Evolutionary conservation across 2,329 filamentous ascomycete species (phyloP), one percentile per base, ranked within the genome.

Genomic region (Cadophora sp.): DNA sequence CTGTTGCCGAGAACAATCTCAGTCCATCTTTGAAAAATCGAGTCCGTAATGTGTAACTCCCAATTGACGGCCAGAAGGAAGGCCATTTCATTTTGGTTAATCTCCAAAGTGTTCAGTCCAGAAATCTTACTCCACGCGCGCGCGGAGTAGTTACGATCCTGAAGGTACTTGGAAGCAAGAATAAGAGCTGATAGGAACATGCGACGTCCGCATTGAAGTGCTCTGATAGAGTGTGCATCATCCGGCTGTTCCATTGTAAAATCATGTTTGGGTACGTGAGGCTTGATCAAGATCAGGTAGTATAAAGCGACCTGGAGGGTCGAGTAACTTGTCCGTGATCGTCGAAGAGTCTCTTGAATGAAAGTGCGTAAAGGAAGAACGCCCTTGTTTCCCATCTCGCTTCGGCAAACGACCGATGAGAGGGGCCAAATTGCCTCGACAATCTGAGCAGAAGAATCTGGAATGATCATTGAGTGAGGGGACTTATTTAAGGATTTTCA

Each of bases 61-160:
- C 95, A 99, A 79, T 93, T 91, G 71, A 99, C 93, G 56, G 94
- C 92, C 69, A 91, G 83, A 58, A 99, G 86, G 79, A 98, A 99
- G 22, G 92, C 90, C 79, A 97, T 91, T 82, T 99, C 96, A 79
- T 98, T 98, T 77, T 94, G 91, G 81, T 98, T 98, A 80, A 99
- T 98, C 81, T 99, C 96, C 66, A 88, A 84, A 3, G 94, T 94
- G 78, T 92, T 93, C 67, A 99, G 85, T n/a, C 96, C 96, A 22
- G 96, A 98, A 75, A 99, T 99, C 84, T 97, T 98, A 80, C 95
- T 98, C 96, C 96, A 99, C 51, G 96, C 96, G 66, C 95, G 91
- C 60, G 96, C 94, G 16, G 96, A 98, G 81, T 97, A 99, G 82
- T 98, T 99, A 74, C 95, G 91, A 79, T 99, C 96, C 81, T 99